A percentile compares a stretch with the other conserved stretches of the same genome.
These are phyloP conservation scores for Alisma plantagoaquatica DNA, from an alignment of 106 monocot genomes.

Conservation along the genomic window DNA sequence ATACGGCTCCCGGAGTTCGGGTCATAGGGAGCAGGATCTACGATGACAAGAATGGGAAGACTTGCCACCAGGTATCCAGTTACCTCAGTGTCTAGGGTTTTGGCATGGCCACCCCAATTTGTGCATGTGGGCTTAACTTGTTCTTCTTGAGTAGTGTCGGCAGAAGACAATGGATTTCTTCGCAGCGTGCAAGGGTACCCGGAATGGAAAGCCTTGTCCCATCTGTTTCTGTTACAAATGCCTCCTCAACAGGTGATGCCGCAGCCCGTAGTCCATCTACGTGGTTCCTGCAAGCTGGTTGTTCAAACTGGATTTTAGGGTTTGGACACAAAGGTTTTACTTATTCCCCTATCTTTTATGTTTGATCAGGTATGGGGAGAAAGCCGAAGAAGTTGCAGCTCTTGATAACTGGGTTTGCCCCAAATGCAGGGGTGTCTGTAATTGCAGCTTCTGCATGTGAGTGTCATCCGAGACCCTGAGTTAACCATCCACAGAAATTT, in stretches of 20 bases:
- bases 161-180: constrained; percentile 45
- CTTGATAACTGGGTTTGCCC: constrained; percentile 46
- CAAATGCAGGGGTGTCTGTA: constrained; percentile 66
- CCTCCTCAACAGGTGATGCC: constrained; percentile 54
- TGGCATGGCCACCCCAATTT: neutral
- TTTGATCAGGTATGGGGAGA: constrained; percentile 58
- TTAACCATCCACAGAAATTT: too few relatives aligned
- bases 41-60: constrained; percentile 45
- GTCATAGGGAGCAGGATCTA: constrained; percentile 37
- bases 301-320: neutral
- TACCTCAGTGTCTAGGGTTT: too few relatives aligned
- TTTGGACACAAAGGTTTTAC: too few relatives aligned
- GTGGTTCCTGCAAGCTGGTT: neutral
- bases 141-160: constrained; percentile 50
- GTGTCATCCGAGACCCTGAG: too few relatives aligned
- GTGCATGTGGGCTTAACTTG: neutral
- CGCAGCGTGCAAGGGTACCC: constrained; percentile 28
- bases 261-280: neutral
- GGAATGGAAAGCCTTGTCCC: constrained; percentile 28
- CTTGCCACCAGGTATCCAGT: constrained; percentile 62
- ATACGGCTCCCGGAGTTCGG: constrained; percentile 24
- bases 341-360: neutral
- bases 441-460: constrained; percentile 70
- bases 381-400: constrained; percentile 30
- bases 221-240: constrained; percentile 52